Percentiles rank a stretch among this genome's conserved stretches.
Evolutionary conservation across 2,329 filamentous ascomycete genomes (phyloP).

Genomic region (Cercospora janseana): DNA sequence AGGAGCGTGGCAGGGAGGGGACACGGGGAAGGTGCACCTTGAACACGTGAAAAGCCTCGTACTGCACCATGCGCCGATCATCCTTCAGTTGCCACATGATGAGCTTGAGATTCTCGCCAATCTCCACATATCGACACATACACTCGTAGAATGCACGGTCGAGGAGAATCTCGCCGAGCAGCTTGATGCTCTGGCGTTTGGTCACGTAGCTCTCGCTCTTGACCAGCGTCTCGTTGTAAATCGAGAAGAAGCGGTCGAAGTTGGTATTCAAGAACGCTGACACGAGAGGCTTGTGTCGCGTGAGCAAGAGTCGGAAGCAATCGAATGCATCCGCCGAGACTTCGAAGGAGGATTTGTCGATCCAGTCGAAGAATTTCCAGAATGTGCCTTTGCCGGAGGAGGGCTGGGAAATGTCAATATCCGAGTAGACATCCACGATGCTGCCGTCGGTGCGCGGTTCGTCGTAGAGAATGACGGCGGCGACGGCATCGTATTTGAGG

Average conservation of each 20-base stretch:
- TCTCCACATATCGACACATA: slow-evolving; percentile 96
- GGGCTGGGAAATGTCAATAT: slow-evolving; percentile 70
- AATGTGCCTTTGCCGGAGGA: slow-evolving; percentile 84
- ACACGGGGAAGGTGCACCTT: slow-evolving; percentile 56
- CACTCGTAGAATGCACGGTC: slow-evolving; percentile 96
- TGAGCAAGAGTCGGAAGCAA: slow-evolving; percentile 91
- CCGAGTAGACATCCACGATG: slow-evolving; percentile 63
- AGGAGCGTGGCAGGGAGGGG: slow-evolving; percentile 2
- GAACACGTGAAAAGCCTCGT: slow-evolving; percentile 98
- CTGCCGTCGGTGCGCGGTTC: slow-evolving; percentile 72
- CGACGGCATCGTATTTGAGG: slow-evolving; percentile 84
- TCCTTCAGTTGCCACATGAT: slow-evolving; percentile 97
- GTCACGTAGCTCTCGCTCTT: slow-evolving; percentile 96
- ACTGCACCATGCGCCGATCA: slow-evolving; percentile 98
- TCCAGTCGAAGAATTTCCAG: slow-evolving; percentile 97
- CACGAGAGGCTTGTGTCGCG: slow-evolving; percentile 88
- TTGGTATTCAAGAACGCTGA: slow-evolving; percentile 84
- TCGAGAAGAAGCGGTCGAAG: slow-evolving; percentile 88
- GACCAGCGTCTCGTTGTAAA: slow-evolving; percentile 83
- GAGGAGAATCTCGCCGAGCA: slow-evolving; percentile 89
- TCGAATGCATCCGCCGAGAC: slow-evolving; percentile 97
- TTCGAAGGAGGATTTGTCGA: slow-evolving; percentile 94
- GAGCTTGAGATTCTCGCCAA: slow-evolving; percentile 92
- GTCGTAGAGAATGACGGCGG: slow-evolving; percentile 89
- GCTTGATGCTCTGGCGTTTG: slow-evolving; percentile 95